These are phyloP conservation scores for Trametes cingulata DNA, from an alignment of 768 basidiomycete species.

Conservation along the genomic window DNA sequence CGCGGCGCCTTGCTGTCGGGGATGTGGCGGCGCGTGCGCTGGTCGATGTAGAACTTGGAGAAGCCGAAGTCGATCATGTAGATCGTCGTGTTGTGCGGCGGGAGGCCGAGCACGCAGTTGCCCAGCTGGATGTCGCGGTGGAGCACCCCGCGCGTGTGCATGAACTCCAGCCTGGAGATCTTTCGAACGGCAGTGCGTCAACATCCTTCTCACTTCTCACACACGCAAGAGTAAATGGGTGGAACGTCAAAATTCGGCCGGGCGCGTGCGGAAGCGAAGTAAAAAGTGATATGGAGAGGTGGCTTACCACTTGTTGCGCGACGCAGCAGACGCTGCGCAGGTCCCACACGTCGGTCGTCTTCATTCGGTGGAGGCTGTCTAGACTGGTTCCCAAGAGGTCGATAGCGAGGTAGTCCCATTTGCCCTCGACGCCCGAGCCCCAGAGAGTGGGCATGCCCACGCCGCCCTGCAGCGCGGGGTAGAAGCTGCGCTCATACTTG, in stretches of 20 bases:
- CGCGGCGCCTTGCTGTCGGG: conserved; percentile 65
- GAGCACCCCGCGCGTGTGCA: conserved; percentile 72
- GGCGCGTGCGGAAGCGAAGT: neutral
- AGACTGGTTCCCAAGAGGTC: conserved; percentile 72
- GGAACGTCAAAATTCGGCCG: neutral
- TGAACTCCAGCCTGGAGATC: conserved; percentile 72
- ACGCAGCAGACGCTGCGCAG: conserved; percentile 72
- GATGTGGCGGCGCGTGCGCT: conserved; percentile 64
- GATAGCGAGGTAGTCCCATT: conserved; percentile 59
- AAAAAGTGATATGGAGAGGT: neutral
- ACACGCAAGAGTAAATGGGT: neutral
- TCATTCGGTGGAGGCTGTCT: conserved; percentile 58
- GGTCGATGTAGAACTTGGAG: conserved; percentile 76
- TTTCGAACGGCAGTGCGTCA: conserved; percentile 30
- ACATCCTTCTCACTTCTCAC: neutral
- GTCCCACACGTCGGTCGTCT: conserved; percentile 61
- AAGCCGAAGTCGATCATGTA: conserved; percentile 91
- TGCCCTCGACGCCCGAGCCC: conserved; percentile 42
- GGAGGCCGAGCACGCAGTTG: conserved; percentile 67
- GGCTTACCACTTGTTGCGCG: conserved; percentile 73
- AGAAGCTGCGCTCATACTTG: conserved; percentile 65
- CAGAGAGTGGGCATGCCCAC: conserved; percentile 75
- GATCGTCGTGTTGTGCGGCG: conserved; percentile 57
- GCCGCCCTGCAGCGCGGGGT: conserved; percentile 70
- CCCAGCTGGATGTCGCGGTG: conserved; percentile 82